Evolutionary conservation across 371 early-diverging fungal species (phyloP).

Genomic region (Apophysomyces variabilis): DNA sequence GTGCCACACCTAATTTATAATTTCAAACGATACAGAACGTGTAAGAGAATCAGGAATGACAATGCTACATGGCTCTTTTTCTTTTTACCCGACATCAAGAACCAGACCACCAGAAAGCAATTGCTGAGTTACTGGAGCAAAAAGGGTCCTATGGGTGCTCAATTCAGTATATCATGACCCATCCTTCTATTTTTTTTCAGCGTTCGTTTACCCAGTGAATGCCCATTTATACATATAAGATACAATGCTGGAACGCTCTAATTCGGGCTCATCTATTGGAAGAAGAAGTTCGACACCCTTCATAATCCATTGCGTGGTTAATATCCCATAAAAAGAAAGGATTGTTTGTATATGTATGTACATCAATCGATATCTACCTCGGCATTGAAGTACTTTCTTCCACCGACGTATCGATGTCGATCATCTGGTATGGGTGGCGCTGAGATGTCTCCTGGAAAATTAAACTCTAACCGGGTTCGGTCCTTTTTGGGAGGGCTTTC

Average conservation of each 20-base stretch:
- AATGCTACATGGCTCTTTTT: neutral
- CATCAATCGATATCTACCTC: neutral
- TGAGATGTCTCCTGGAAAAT: neutral
- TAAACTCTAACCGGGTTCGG: slow-evolving; percentile 1
- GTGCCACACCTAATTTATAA: slow-evolving; percentile 25
- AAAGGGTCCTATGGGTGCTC: slow-evolving; percentile 15
- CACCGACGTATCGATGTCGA: neutral
- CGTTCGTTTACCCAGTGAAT: neutral
- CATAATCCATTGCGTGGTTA: too few relatives aligned
- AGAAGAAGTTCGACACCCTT: neutral
- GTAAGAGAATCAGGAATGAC: too few relatives aligned
- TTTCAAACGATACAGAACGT: too few relatives aligned
- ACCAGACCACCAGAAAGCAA: slow-evolving; percentile 25
- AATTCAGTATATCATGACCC: neutral
- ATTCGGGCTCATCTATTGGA: slow-evolving; percentile 2
- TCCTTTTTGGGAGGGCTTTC: neutral
- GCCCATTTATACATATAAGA: slow-evolving; percentile 2
- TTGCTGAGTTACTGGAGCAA: slow-evolving; percentile 30
- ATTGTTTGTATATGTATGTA: too few relatives aligned
- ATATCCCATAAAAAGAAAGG: too few relatives aligned
- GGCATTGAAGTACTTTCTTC: neutral
- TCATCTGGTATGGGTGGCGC: neutral
- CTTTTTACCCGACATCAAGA: slow-evolving; percentile 30
- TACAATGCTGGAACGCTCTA: neutral
- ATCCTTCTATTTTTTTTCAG: neutral